Conservation (phyloP, 345 rosid genomes). For the Rubroshorea leprosula region DNA sequence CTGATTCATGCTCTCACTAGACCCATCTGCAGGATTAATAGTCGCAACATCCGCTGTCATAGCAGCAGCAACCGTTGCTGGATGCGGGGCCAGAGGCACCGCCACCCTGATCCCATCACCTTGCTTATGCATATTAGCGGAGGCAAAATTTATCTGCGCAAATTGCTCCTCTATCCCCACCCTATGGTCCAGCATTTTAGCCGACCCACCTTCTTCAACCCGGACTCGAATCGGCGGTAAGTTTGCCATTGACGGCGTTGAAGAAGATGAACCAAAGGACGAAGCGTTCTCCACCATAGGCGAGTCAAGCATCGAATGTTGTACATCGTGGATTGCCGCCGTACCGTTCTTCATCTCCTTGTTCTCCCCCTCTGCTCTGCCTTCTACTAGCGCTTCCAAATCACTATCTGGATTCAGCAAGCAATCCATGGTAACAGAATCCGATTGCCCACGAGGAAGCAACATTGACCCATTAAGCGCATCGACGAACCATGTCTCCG, state of each 20-base stretch:
- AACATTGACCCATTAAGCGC: constrained; percentile 63
- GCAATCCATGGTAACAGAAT: constrained; percentile 47
- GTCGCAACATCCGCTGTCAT: constrained; percentile 4
- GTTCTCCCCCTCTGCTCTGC: constrained; percentile 21
- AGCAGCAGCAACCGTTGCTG: constrained; percentile 1
- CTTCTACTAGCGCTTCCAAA: constrained; percentile 22
- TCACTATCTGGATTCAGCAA: constrained; percentile 51
- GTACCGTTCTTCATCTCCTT: constrained; percentile 23
- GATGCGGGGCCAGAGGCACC: constrained; percentile 31
- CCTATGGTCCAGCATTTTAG: constrained; percentile 18
- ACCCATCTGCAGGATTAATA: constrained; percentile 18
- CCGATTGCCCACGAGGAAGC: constrained; percentile 60
- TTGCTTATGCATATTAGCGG: constrained; percentile 30
- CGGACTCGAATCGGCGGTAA: constrained; percentile 66
- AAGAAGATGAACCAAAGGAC: constrained; percentile 55
- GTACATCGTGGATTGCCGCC: constrained; percentile 37
- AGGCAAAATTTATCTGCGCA: constrained; percentile 40
- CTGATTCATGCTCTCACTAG: constrained; percentile 26
- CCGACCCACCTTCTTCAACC: constrained; percentile 26
- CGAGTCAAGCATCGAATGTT: constrained; percentile 47
- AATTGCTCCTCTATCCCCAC: constrained; percentile 53
- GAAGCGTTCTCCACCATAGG: constrained; percentile 47
- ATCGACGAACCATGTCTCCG: constrained; percentile 81
- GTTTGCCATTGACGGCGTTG: constrained; percentile 59
- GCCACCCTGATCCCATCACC: constrained; percentile 30